A percentile compares a stretch with the other conserved stretches of the same genome.
Conservation (phyloP, 495 filamentous ascomycete species). For the Aspergillus cristatus region DNA sequence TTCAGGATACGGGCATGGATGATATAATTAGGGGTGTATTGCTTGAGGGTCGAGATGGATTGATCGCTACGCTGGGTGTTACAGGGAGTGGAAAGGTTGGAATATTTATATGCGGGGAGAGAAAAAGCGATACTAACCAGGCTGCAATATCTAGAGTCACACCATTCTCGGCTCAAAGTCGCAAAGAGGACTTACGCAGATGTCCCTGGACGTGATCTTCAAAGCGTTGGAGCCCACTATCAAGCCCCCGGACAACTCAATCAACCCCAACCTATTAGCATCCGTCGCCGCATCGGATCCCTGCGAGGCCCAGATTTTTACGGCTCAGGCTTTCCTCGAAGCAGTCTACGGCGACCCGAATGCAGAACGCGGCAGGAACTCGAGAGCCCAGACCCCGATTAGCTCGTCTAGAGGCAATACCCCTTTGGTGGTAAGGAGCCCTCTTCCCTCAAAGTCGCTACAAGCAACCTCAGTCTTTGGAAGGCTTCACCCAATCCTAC, state of each 20-base stretch:
- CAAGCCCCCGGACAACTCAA: conserved; percentile 48
- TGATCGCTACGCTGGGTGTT: conserved; percentile 87
- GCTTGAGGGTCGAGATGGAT: conserved; percentile 71
- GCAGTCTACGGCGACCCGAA: conserved; percentile 61
- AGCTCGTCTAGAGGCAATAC: conserved; percentile 43
- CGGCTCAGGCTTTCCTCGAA: conserved; percentile 72
- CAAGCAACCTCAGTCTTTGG: conserved; percentile 13
- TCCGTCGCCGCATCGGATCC: conserved; percentile 68
- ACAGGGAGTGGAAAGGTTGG: conserved; percentile 92
- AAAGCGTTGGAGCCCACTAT: conserved; percentile 61
- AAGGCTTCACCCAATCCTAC: conserved; percentile 17
- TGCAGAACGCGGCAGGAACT: conserved; percentile 48
- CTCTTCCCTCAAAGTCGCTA: conserved; percentile 12
- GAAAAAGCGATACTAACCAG: background rate
- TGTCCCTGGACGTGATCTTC: conserved; percentile 84
- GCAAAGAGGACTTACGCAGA: conserved; percentile 83
- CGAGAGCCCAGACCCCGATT: conserved; percentile 76
- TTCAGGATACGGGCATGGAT: conserved; percentile 70
- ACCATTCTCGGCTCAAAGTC: conserved; percentile 88
- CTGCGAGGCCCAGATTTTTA: conserved; percentile 74
- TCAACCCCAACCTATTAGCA: conserved; percentile 52
- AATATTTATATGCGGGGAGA: background rate
- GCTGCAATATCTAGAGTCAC: conserved; percentile 56
- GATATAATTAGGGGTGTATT: conserved; percentile 71
- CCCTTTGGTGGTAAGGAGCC: conserved; percentile 34